Percentiles rank a stretch among this genome's conserved stretches.
Conservation (phyloP, 208 protist species). For the Histomonas meleagridis region DNA sequence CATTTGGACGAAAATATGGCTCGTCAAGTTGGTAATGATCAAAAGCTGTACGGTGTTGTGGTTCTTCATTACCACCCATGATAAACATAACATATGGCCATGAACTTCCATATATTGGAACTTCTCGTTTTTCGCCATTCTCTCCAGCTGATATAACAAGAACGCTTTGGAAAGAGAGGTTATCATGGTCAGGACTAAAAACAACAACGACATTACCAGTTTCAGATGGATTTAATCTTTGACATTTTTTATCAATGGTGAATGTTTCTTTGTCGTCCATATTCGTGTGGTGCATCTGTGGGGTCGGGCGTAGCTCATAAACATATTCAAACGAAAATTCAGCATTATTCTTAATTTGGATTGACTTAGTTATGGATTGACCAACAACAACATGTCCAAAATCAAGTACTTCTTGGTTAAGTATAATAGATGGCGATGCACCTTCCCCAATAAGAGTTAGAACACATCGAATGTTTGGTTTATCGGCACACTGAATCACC, state of each 20-base stretch:
- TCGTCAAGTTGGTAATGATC: neutral
- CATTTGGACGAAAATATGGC: slow-evolving; percentile 12
- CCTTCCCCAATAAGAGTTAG: neutral
- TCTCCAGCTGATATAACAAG: slow-evolving; percentile 8
- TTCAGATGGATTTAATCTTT: neutral
- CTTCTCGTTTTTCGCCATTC: neutral
- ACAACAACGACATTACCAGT: neutral
- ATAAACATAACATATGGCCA: slow-evolving; percentile 27
- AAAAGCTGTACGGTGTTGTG: slow-evolving; percentile 3
- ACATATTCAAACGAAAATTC: neutral
- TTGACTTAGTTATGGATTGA: neutral
- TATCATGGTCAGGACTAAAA: slow-evolving; percentile 11
- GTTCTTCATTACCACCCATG: neutral
- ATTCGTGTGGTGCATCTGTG: neutral
- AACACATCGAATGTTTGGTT: neutral
- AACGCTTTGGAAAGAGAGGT: neutral
- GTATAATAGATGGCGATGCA: neutral
- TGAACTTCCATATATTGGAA: neutral
- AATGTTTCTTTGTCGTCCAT: neutral
- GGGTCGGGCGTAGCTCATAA: neutral
- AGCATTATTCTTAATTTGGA: slow-evolving; percentile 20
- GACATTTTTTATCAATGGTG: neutral
- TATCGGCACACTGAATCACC: neutral
- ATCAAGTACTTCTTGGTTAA: neutral
- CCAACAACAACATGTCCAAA: slow-evolving; percentile 22